A percentile compares a stretch with the other conserved stretches of the same genome.
Evolutionary conservation across 2,329 filamentous ascomycete genomes (phyloP).

Genomic region (Pseudocercospora cruenta): DNA sequence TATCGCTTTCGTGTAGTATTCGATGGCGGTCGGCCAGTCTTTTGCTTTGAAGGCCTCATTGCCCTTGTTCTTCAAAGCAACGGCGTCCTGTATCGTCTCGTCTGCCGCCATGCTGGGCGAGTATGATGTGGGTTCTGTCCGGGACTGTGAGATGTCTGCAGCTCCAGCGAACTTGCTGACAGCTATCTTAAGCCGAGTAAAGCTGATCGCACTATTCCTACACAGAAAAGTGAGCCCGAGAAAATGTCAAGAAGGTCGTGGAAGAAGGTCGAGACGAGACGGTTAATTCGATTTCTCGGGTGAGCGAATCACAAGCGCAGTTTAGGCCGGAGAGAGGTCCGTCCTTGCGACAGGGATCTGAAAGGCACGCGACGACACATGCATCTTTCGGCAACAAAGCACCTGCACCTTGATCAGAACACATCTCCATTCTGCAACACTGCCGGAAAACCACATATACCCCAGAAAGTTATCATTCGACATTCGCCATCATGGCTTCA

Average conservation of each 20-base stretch:
- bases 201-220: not conserved
- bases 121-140: not conserved
- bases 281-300: not conserved
- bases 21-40: slow-evolving; percentile 81
- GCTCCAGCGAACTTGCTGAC: not conserved
- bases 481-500: slow-evolving; percentile 50
- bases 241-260: not conserved
- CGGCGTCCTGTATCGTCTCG: slow-evolving; percentile 59
- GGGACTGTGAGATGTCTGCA: not conserved
- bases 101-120: slow-evolving; percentile 34
- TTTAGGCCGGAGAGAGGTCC: not conserved
- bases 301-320: slow-evolving; percentile 4
- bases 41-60: slow-evolving; percentile 90
- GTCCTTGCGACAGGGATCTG: not conserved
- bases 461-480: not conserved
- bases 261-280: not conserved
- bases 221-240: not conserved
- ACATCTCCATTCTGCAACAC: not conserved
- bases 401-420: not conserved
- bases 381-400: not conserved
- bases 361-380: not conserved
- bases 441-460: not conserved
- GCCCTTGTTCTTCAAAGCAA: slow-evolving; percentile 86
- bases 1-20: slow-evolving; percentile 72
- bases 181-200: not conserved